Conservation (phyloP, 176 grass and related monocot species). For the Aegilops sharonensis region DNA sequence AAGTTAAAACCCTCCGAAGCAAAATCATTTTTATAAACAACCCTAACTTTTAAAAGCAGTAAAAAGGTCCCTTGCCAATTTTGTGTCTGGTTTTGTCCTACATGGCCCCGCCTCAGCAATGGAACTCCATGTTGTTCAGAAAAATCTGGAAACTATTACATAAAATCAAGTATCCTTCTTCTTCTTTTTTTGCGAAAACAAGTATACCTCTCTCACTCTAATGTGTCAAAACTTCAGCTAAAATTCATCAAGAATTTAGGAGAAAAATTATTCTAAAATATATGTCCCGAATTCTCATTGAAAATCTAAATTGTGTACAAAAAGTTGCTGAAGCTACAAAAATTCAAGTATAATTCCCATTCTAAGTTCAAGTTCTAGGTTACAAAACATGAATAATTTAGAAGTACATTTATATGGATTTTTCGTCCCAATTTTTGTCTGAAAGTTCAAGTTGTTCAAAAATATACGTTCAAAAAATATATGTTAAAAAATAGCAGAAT, state of each 20-base stretch:
- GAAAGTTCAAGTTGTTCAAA: background rate
- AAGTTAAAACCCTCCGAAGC: background rate
- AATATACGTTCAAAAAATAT: background rate
- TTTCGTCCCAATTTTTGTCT: background rate
- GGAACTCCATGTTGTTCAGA: background rate
- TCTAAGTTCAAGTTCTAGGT: background rate
- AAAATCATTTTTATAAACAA: background rate
- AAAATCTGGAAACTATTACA: background rate
- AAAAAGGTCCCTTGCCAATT: too few species aligned
- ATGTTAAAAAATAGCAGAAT: background rate
- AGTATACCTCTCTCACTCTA: too few species aligned
- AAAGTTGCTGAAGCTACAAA: background rate
- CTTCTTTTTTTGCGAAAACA: too few species aligned
- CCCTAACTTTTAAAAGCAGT: too few species aligned
- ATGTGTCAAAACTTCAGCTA: background rate
- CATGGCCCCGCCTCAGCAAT: background rate
- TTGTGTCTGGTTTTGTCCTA: too few species aligned
- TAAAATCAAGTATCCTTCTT: background rate
- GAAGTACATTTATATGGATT: background rate
- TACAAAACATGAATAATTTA: background rate
- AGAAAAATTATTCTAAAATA: background rate
- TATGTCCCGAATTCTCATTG: background rate
- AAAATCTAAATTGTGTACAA: background rate
- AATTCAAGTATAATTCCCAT: background rate
- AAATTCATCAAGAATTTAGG: background rate